These are phyloP conservation scores for Phytopythium helicoides DNA, from an alignment of 352 stramenopile genomes.

Conservation along the genomic window DNA sequence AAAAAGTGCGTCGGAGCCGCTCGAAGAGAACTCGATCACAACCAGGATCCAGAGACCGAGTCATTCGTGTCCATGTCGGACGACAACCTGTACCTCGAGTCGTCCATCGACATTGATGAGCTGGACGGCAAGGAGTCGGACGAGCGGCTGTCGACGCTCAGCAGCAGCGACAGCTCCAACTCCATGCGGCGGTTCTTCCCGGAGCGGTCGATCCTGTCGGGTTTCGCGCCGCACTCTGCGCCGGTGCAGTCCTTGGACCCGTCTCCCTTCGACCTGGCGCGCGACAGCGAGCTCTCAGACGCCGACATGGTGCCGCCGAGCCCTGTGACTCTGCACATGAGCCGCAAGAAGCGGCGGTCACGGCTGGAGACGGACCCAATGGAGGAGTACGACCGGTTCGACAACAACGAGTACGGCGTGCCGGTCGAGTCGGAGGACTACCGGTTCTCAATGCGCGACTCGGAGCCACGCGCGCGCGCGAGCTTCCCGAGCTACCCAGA, in stretches of 20 bases:
- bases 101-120: constrained; percentile 19
- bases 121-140: constrained; percentile 30
- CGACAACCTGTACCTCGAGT: constrained; percentile 31
- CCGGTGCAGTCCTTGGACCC: constrained; percentile 1
- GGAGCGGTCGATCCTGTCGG: constrained; percentile 11
- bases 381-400: constrained; percentile 63
- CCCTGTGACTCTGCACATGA: constrained; percentile 47
- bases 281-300: constrained; percentile 36
- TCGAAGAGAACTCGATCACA: constrained; percentile 36
- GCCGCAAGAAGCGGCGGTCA: constrained; percentile 33
- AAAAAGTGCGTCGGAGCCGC: constrained; percentile 51
- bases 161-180: constrained; percentile 38
- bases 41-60: constrained; percentile 8
- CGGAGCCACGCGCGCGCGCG: constrained; percentile 10
- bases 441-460: constrained; percentile 6
- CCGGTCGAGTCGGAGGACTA: constrained; percentile 37
- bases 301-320: constrained; percentile 50
- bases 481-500: constrained; percentile 32
- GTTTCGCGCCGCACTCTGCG: constrained; percentile 6
- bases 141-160: constrained; percentile 42
- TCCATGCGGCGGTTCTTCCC: constrained; percentile 22
- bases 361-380: constrained; percentile 65
- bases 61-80: constrained; percentile 30
- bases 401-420: constrained; percentile 38
- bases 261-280: constrained; percentile 24